Base-by-base conservation (phyloP, 2,329 filamentous ascomycete species). In the Botrytis paeoniae region DNA sequence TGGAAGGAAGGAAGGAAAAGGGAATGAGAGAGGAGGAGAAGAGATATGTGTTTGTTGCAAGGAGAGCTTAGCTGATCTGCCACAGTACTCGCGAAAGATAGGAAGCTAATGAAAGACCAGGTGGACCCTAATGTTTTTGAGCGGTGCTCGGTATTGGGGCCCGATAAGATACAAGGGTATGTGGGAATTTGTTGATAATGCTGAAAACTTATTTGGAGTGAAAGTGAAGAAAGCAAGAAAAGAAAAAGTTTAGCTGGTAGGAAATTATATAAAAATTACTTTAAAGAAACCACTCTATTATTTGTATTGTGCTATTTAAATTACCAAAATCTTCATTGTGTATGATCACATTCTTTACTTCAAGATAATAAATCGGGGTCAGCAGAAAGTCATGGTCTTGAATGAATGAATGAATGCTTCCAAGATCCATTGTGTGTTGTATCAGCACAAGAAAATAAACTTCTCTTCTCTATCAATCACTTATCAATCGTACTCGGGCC, bases 41-140 rank as follows among this genome's bases (percentile, higher is more conserved):
- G 25, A 29, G 39, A 60, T 41, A 68, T 57, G 65, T 68, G 65
- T 68, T 68, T 72, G 51, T 64, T 64, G 45, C 64, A 64, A 57
- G 60, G 45, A 48, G 43, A 65, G 29, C 43, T 35, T 65, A 16
- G 41, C 22, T 41, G 48, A 68, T 68, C 32, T 41, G 32, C 35
- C 25, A 18, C 60, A 54, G 48, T n/a, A 8, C 6, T 62, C 37
- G 60, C 22, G 60, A 62, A 62, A 41, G 51, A 62, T 41, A 39
- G 37, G 60, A 41, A 62, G 60, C 60, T 62, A 62, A 39, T 62
- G 64, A 66, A 66, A 66, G 64, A 66, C 41, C 63, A 54, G 64
- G 64, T 66, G 64, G 64, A 54, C 43, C 45, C 64, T 66, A 29
- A 29, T 39, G n/a, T 20, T 51, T 54, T 66, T 37, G 45, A 54